Conservation (phyloP, 805 yeast genomes). For the Metahyphopichia silvanorum region DNA sequence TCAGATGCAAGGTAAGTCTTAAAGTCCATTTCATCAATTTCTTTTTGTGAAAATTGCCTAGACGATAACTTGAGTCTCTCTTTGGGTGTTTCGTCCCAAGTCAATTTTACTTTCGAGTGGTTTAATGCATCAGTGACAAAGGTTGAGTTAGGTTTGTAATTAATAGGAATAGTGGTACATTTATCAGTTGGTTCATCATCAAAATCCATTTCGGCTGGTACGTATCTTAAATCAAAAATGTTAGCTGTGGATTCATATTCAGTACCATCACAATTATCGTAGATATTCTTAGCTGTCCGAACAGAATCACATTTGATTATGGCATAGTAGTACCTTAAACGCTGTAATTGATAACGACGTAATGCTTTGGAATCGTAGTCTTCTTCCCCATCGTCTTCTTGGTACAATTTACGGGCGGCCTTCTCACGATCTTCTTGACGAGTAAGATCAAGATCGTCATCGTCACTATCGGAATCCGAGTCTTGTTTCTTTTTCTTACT, state of each 20-base stretch:
- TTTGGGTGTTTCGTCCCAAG: constrained; percentile 98
- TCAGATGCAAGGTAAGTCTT: constrained; percentile 80
- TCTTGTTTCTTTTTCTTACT: constrained; percentile 38
- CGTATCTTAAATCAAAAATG: constrained; percentile 84
- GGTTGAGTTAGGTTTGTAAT: constrained; percentile 67
- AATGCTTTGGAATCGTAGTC: constrained; percentile 84
- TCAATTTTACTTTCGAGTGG: constrained; percentile 91
- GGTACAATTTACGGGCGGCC: constrained; percentile 68
- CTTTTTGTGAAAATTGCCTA: constrained; percentile 82
- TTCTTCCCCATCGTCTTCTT: constrained; percentile 76
- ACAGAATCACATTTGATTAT: constrained; percentile 79
- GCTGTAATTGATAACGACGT: constrained; percentile 87
- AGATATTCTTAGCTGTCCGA: constrained; percentile 68
- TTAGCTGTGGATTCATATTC: constrained; percentile 96
- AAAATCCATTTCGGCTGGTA: constrained; percentile 91
- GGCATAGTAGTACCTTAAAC: constrained; percentile 91
- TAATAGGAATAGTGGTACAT: constrained; percentile 69
- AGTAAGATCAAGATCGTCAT: constrained; percentile 39
- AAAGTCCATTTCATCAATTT: constrained; percentile 86
- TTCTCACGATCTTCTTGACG: constrained; percentile 50
- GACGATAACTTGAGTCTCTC: constrained; percentile 76
- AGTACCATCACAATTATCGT: constrained; percentile 87
- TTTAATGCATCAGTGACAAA: constrained; percentile 95
- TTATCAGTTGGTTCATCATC: constrained; percentile 67
- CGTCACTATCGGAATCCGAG: constrained; percentile 31